Percentiles rank a stretch among this genome's conserved stretches.
Conservation (phyloP, 805 yeast species). For the Candida dajiaensis region DNA sequence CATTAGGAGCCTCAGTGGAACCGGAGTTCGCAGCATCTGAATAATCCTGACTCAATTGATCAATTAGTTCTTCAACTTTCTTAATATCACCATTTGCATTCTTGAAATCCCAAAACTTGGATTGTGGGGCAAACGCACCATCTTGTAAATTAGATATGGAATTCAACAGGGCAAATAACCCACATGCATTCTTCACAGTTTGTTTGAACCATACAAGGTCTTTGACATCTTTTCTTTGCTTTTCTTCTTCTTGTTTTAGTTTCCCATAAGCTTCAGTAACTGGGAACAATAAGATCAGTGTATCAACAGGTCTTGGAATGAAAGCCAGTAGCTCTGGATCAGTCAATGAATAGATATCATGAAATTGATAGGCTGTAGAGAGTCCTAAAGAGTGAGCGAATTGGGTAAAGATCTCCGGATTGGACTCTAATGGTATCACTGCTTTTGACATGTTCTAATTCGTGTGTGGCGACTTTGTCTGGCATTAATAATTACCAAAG, state of each 20-base stretch:
- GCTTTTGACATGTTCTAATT: conserved; percentile 21
- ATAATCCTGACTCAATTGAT: conserved; percentile 39
- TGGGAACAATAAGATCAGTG: conserved; percentile 79
- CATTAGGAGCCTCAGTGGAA: conserved; percentile 56
- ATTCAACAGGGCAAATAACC: conserved; percentile 83
- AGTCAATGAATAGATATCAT: conserved; percentile 78
- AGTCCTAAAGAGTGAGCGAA: conserved; percentile 69
- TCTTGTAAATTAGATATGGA: conserved; percentile 37
- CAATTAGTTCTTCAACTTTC: conserved; percentile 34
- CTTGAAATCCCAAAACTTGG: conserved; percentile 15
- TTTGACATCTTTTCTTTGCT: conserved; percentile 5
- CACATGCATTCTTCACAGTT: conserved; percentile 85
- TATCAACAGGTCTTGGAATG: conserved; percentile 74
- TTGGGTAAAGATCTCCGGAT: conserved; percentile 74
- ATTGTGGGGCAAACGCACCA: conserved; percentile 15
- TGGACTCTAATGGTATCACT: conserved; percentile 85
- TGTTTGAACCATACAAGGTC: conserved; percentile 76
- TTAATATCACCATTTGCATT: conserved; percentile 10
- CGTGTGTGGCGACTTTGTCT: no score
- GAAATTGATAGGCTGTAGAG: conserved; percentile 51
- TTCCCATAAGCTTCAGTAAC: conserved; percentile 56
- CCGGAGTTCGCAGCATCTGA: conserved; percentile 34
- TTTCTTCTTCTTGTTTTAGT: conserved; percentile 38
- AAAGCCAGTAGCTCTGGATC: conserved; percentile 79
- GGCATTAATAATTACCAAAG: not conserved